phyloP scores from a whole-genome alignment of 1,284 basidiomycete genomes.

The Fistulinella staudtii region DNA sequence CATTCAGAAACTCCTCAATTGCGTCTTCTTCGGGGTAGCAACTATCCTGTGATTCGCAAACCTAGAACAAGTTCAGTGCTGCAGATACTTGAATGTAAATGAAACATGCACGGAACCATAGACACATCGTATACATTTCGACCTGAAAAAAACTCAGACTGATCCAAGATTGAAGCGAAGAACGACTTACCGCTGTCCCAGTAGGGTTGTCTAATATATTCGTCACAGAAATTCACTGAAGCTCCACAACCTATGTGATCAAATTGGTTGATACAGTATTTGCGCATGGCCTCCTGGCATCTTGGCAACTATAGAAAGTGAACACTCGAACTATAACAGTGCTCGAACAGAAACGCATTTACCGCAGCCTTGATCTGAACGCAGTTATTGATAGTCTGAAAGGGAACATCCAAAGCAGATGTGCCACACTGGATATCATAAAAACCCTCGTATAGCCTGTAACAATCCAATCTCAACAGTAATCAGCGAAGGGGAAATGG shows the following conservation, averaged over 20 bases:
- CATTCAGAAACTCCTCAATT: slow-evolving; percentile 55
- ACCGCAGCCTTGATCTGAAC: slow-evolving; percentile 61
- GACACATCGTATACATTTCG: slow-evolving; percentile 71
- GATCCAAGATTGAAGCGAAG: neutral
- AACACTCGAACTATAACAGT: neutral
- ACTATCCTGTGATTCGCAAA: slow-evolving; percentile 47
- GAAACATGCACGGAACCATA: slow-evolving; percentile 40
- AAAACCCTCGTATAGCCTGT: slow-evolving; percentile 55
- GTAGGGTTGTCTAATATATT: slow-evolving; percentile 49
- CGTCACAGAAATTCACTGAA: slow-evolving; percentile 60
- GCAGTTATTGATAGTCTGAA: slow-evolving; percentile 54
- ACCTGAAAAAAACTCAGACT: slow-evolving; percentile 32
- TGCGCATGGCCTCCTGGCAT: slow-evolving; percentile 46
- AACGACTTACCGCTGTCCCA: slow-evolving; percentile 45
- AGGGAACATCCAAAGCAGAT: slow-evolving; percentile 50
- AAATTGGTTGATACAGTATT: slow-evolving; percentile 50
- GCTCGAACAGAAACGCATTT: slow-evolving; percentile 18
- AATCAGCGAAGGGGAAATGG: neutral
- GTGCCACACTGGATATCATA: slow-evolving; percentile 62
- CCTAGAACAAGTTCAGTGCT: slow-evolving; percentile 29
- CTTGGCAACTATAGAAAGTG: slow-evolving; percentile 44
- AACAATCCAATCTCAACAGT: neutral
- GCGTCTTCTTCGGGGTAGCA: slow-evolving; percentile 53
- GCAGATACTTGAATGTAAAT: neutral
- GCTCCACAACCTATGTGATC: slow-evolving; percentile 61